Evolutionary conservation across 2,329 filamentous ascomycete species (phyloP), one percentile per base, ranked within the genome.

Genomic region (Epichloe amarillans): DNA sequence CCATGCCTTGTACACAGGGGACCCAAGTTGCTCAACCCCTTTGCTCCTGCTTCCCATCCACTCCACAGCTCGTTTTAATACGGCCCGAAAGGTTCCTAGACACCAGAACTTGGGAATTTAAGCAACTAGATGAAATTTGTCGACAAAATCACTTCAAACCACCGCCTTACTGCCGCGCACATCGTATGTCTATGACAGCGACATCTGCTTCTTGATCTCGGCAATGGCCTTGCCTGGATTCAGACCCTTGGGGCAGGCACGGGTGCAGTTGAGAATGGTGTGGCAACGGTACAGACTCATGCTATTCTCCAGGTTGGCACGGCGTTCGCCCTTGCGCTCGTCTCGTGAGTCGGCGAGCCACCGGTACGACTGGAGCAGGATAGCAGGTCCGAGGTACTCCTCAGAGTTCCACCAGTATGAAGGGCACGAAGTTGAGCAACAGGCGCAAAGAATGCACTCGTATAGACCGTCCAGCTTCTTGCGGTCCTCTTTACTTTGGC

Each of bases 341-440:
- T 98, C 93, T 71, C 93, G 85, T 42, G 88, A 94, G 69, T 98
- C 93, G 65, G 84, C 86, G 59, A 98, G 78, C 93, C 93, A 98
- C 66, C 91, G 83, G 82, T 97, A 98, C 8, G 89, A 95, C 74
- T 98, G 93, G 59, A 98, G 82, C 49, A 98, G 85, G 54, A 98
- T 88, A 59, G 93, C 93, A 53, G 93, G 93, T 56, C 93, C 93
- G 47, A 98, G 87, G 75, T 98, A 98, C 72, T 97, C 90, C 73
- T 97, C 90, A 61, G 85, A 83, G 77, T 98, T 98, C 93, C 93
- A 98, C 93, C 93, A 98, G 79, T 98, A 98, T 17, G 89, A 96
- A n/a, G 93, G 93, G 79, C 93, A 98, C 45, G 91, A 95, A 21
- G 93, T 98, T 59, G 87, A 93, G 83, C 93, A 98, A 83, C 93